These are phyloP conservation scores for Dictyostelium capitatum DNA, from an alignment of 78 protist genomes.

Conservation along the genomic window DNA sequence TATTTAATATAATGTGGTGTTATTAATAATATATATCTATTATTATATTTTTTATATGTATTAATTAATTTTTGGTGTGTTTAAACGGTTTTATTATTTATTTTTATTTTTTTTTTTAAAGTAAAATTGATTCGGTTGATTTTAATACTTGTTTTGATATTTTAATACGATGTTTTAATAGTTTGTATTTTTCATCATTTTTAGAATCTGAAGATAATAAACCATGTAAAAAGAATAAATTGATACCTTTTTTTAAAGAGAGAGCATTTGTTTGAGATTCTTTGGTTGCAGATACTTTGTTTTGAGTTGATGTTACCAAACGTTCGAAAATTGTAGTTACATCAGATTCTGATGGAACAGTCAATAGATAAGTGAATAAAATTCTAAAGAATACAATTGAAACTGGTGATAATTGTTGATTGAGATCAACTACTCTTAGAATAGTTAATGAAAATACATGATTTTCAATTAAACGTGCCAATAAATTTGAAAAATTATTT, in stretches of 20 bases:
- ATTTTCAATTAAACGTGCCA: constrained; percentile 36
- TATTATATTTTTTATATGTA: too few species aligned
- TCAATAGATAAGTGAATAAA: constrained; percentile 40
- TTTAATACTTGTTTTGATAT: constrained; percentile 33
- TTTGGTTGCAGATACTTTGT: constrained; percentile 11
- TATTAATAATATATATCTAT: too few species aligned
- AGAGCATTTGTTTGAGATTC: neutral
- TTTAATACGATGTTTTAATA: constrained; percentile 6
- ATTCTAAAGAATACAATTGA: constrained; percentile 50
- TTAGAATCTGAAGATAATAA: neutral
- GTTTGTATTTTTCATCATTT: constrained; percentile 18
- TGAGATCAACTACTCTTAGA: constrained; percentile 20
- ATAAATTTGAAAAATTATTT: neutral
- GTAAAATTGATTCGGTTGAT: constrained; percentile 3
- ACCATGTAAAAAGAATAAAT: constrained; percentile 58
- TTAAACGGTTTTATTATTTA: too few species aligned
- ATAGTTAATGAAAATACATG: constrained; percentile 37
- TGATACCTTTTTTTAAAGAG: constrained; percentile 32
- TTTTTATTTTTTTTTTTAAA: neutral
- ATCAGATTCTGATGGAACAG: neutral
- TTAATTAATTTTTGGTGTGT: too few species aligned
- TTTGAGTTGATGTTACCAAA: constrained; percentile 11
- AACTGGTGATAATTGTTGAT: constrained; percentile 21
- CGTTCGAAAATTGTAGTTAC: constrained; percentile 33
- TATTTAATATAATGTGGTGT: too few species aligned